Conservation (phyloP, 2,329 filamentous ascomycete species). For the Zasmidium angulare region DNA sequence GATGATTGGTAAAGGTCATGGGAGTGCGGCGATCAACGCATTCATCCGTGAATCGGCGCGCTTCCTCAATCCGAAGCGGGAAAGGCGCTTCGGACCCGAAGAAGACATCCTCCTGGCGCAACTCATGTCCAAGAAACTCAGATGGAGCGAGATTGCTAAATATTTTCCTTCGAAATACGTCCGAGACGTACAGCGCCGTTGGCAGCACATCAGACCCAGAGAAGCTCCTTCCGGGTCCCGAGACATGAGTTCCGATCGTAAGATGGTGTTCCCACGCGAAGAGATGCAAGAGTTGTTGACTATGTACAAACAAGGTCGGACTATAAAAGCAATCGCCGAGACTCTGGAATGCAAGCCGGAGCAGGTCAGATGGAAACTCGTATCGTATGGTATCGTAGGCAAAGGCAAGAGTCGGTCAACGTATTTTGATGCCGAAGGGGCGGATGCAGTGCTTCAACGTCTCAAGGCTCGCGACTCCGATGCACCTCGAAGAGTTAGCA, state of each 20-base stretch:
- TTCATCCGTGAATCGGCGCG: background rate
- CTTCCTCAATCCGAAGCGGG: background rate
- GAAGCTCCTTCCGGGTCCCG: background rate
- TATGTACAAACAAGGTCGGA: background rate
- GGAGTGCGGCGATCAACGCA: background rate
- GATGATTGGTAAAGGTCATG: background rate
- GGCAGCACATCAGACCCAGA: background rate
- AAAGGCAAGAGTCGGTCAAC: too few species aligned
- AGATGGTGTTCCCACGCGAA: background rate
- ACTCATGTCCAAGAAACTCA: background rate
- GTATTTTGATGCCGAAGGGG: background rate
- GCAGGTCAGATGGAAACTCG: background rate
- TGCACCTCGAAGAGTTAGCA: background rate
- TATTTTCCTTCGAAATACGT: background rate
- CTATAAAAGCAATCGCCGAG: background rate
- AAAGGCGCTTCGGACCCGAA: background rate
- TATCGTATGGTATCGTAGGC: background rate
- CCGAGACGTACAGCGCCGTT: background rate
- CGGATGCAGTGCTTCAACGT: background rate
- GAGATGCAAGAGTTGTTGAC: background rate
- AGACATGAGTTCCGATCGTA: background rate
- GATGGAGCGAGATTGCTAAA: background rate
- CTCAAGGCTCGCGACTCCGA: background rate
- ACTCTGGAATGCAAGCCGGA: background rate
- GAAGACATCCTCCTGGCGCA: background rate